These are phyloP conservation scores for Aegilops bicornis DNA, from an alignment of 176 grass and related monocot species.

Conservation along the genomic window DNA sequence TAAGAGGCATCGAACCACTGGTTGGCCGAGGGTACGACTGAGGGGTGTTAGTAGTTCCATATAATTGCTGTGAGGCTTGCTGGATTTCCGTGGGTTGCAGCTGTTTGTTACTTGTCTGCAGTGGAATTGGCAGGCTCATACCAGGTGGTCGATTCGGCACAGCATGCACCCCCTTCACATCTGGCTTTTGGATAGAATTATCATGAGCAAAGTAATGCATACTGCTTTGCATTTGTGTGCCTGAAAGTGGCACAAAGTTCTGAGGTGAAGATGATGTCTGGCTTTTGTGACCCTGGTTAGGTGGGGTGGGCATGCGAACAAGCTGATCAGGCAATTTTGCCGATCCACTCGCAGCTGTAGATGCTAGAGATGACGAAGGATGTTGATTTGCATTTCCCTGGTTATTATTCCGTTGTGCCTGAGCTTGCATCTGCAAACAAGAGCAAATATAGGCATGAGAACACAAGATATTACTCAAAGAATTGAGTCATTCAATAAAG, in stretches of 20 bases:
- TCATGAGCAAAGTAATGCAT: slow-evolving; percentile 36
- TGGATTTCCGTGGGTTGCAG: slow-evolving; percentile 38
- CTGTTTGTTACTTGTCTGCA: slow-evolving; percentile 43
- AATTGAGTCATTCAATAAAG: slow-evolving; percentile 11
- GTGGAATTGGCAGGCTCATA: slow-evolving; percentile 34
- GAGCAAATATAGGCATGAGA: slow-evolving; percentile 5
- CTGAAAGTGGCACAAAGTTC: slow-evolving; percentile 34
- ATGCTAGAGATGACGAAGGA: slow-evolving; percentile 54
- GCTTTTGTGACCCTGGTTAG: slow-evolving; percentile 52
- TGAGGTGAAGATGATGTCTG: slow-evolving; percentile 29
- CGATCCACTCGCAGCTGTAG: slow-evolving; percentile 52
- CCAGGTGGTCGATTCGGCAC: slow-evolving; percentile 35
- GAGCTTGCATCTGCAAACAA: slow-evolving; percentile 56
- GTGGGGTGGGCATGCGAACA: slow-evolving; percentile 34
- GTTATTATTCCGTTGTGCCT: slow-evolving; percentile 55
- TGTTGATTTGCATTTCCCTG: slow-evolving; percentile 71
- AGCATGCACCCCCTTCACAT: slow-evolving; percentile 33
- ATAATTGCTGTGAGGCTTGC: slow-evolving; percentile 44
- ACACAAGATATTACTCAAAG: slow-evolving; percentile 16
- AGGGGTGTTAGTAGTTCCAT: slow-evolving; percentile 38
- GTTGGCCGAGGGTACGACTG: slow-evolving; percentile 44
- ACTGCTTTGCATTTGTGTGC: slow-evolving; percentile 30
- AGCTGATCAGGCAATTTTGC: slow-evolving; percentile 49
- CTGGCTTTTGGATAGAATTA: slow-evolving; percentile 35
- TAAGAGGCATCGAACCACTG: slow-evolving; percentile 41